Conservation (phyloP, 306 rosid genomes). For the Quercus ilex region DNA sequence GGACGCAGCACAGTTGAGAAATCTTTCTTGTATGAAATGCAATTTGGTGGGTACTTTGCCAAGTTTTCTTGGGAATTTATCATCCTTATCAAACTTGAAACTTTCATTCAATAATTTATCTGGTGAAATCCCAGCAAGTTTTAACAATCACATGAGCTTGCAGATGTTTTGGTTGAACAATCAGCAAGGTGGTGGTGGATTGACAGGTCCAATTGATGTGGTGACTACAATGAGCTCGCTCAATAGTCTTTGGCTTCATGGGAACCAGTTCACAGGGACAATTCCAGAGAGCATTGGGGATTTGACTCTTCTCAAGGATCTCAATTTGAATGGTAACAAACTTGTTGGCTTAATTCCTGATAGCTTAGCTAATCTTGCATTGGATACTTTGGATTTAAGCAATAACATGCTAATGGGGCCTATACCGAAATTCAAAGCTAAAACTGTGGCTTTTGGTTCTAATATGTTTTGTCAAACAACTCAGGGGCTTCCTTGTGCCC, state of each 20-base stretch:
- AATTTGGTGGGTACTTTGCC: constrained; percentile 79
- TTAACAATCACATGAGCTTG: constrained; percentile 32
- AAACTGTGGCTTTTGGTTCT: constrained; percentile 6
- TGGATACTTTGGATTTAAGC: constrained; percentile 61
- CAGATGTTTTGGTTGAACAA: constrained; percentile 70
- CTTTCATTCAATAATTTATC: constrained; percentile 56
- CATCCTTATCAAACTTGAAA: constrained; percentile 53
- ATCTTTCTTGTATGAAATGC: constrained; percentile 58
- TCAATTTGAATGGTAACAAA: constrained; percentile 70
- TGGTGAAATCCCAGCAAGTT: constrained; percentile 53
- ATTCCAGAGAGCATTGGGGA: constrained; percentile 72
- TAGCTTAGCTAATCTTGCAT: constrained; percentile 47
- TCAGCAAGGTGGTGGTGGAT: constrained; percentile 41
- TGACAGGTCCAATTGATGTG: constrained; percentile 63
- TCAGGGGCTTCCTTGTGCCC: constrained; percentile 52
- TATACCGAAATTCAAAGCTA: constrained; percentile 61
- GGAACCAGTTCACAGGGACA: constrained; percentile 65
- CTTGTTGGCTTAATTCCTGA: constrained; percentile 77
- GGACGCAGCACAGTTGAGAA: constrained; percentile 52
- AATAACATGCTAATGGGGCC: constrained; percentile 88
- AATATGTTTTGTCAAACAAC: constrained; percentile 59
- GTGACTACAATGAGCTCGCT: constrained; percentile 64
- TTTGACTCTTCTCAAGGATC: constrained; percentile 57
- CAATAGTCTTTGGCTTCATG: constrained; percentile 78
- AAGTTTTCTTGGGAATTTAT: constrained; percentile 56